These are phyloP conservation scores for Leishmania lainsoni DNA, from an alignment of 208 protist genomes.

Conservation along the genomic window DNA sequence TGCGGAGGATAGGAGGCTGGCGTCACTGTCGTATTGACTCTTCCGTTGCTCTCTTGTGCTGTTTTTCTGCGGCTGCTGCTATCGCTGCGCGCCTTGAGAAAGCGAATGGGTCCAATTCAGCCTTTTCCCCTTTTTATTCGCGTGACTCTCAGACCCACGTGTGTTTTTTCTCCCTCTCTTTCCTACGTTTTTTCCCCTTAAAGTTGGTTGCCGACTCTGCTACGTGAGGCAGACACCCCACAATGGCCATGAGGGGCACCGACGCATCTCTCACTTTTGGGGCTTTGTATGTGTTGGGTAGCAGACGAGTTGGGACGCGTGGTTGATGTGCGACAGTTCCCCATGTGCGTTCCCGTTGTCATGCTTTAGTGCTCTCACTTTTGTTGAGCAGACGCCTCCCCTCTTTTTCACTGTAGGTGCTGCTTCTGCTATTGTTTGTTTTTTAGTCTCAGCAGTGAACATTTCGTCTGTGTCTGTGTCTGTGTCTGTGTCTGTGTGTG, in stretches of 20 bases:
- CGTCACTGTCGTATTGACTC: not conserved
- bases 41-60: slow-evolving; percentile 12
- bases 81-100: not conserved
- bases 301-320: not conserved
- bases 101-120: not conserved
- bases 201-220: not conserved
- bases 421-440: not conserved
- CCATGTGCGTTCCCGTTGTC: not conserved
- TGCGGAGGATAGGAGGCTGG: slow-evolving; percentile 1
- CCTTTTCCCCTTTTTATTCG: slow-evolving; percentile 2
- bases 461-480: not conserved
- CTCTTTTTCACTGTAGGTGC: not conserved
- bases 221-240: not conserved
- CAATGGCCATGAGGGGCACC: not conserved
- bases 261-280: not conserved
- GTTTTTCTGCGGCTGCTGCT: slow-evolving; percentile 2
- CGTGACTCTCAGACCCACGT: not conserved
- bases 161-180: not conserved
- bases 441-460: not conserved
- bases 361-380: not conserved
- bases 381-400: not conserved
- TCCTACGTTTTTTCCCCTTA: not conserved
- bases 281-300: not conserved
- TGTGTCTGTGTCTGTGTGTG: not conserved
- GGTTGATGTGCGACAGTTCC: not conserved